Evolutionary conservation across 169 alveolate genomes (phyloP).

Genomic region (Babesia bovis): DNA sequence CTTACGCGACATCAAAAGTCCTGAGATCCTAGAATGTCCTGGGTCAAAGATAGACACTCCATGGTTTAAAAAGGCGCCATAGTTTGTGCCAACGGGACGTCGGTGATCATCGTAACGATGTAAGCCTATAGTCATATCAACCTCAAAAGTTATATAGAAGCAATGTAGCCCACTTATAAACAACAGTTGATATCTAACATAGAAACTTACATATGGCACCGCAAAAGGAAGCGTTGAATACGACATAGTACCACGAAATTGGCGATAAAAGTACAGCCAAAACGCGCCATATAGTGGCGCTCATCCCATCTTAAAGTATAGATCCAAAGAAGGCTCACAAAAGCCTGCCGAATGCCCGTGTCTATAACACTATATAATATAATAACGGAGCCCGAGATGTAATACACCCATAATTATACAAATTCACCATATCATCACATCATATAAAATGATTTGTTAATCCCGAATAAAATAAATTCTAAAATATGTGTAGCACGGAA

Average conservation of each 20-base stretch:
- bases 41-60: background rate
- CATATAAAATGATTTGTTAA: too few relatives aligned
- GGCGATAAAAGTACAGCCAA: background rate
- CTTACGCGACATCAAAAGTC: conserved; percentile 40
- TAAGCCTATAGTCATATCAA: too few relatives aligned
- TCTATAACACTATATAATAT: too few relatives aligned
- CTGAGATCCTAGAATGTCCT: conserved; percentile 3
- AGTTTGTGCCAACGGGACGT: background rate
- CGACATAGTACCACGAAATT: background rate
- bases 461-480: too few relatives aligned
- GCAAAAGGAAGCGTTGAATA: background rate
- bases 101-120: background rate
- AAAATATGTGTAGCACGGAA: too few relatives aligned
- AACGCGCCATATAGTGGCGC: background rate
- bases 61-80: conserved; percentile 3
- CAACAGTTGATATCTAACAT: too few relatives aligned
- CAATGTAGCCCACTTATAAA: too few relatives aligned
- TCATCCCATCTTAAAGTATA: conserved; percentile 17
- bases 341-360: conserved; percentile 10
- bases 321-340: conserved; percentile 8
- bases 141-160: too few relatives aligned
- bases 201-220: conserved; percentile 1
- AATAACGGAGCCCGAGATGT: too few relatives aligned
- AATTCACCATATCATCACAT: too few relatives aligned
- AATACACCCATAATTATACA: too few relatives aligned